Evolutionary conservation across 2,329 filamentous ascomycete genomes (phyloP).

Genomic region (Aspergillus udagawae): DNA sequence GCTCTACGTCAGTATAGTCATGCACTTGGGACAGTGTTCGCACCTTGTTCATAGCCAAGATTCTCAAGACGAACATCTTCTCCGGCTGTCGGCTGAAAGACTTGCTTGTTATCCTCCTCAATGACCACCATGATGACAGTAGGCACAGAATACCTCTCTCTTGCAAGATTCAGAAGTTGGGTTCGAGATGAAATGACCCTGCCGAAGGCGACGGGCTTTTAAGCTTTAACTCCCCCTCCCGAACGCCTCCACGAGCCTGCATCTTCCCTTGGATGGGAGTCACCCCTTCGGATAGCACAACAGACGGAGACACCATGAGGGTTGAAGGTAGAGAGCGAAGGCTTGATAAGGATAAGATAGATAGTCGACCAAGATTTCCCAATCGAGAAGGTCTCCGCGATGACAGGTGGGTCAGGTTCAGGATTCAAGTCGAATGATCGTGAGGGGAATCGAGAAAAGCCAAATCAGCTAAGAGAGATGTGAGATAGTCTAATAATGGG

Average conservation of each 20-base stretch:
- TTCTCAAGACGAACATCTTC: constrained; percentile 37
- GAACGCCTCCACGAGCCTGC: neutral
- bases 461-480: neutral
- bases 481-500: neutral
- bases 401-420: constrained; percentile 10
- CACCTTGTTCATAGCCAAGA: constrained; percentile 39
- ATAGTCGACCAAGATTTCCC: constrained; percentile 15
- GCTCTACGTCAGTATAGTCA: neutral
- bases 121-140: constrained; percentile 13
- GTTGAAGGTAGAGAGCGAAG: neutral
- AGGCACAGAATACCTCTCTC: neutral
- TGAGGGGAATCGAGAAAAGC: neutral
- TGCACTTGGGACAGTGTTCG: neutral
- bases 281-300: neutral
- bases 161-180: too few species aligned
- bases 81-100: constrained; percentile 18
- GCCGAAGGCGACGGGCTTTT: neutral
- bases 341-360: constrained; percentile 21
- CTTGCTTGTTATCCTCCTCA: constrained; percentile 23
- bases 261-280: neutral
- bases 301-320: constrained; percentile 4
- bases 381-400: constrained; percentile 27
- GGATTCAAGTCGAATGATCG: constrained; percentile 15
- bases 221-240: neutral
- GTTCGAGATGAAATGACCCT: neutral